Percentiles rank a stretch among this genome's conserved stretches.
Evolutionary conservation across 805 yeast genomes (phyloP).

Genomic region (Candida tallmaniae): DNA sequence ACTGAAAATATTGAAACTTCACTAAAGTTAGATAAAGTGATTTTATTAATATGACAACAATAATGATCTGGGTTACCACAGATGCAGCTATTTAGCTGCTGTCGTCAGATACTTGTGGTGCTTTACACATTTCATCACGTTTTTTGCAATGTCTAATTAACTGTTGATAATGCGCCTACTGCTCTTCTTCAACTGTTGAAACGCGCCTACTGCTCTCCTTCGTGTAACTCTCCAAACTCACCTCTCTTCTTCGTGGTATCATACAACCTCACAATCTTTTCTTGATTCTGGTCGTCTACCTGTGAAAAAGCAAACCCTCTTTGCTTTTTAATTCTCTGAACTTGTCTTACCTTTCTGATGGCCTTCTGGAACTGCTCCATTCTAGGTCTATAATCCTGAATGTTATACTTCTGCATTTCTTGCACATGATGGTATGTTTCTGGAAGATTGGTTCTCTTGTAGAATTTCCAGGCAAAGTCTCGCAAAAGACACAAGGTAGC

Average conservation of each 20-base stretch:
- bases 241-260: slow-evolving; percentile 89
- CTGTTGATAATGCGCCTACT: too few relatives aligned
- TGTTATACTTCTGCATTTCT: slow-evolving; percentile 92
- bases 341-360: slow-evolving; percentile 95
- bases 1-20: too few relatives aligned
- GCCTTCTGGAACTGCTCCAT: slow-evolving; percentile 96
- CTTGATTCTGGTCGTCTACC: slow-evolving; percentile 86
- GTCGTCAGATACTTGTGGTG: too few relatives aligned
- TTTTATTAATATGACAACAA: too few relatives aligned
- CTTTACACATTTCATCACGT: too few relatives aligned
- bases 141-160: too few relatives aligned
- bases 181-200: too few relatives aligned
- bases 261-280: slow-evolving; percentile 83
- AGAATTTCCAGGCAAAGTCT: slow-evolving; percentile 92
- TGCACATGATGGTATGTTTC: slow-evolving; percentile 93
- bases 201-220: slow-evolving; percentile 1
- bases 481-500: slow-evolving; percentile 77
- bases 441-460: slow-evolving; percentile 86
- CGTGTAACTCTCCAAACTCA: slow-evolving; percentile 51
- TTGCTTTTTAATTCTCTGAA: slow-evolving; percentile 95
- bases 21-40: too few relatives aligned
- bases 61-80: too few relatives aligned
- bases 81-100: too few relatives aligned
- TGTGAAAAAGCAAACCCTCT: slow-evolving; percentile 98
- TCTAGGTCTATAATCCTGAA: slow-evolving; percentile 92